A percentile compares a stretch with the other conserved stretches of the same genome.
These are phyloP conservation scores for Emergomyces orientalis DNA, from an alignment of 2,329 filamentous ascomycete genomes.

Conservation along the genomic window DNA sequence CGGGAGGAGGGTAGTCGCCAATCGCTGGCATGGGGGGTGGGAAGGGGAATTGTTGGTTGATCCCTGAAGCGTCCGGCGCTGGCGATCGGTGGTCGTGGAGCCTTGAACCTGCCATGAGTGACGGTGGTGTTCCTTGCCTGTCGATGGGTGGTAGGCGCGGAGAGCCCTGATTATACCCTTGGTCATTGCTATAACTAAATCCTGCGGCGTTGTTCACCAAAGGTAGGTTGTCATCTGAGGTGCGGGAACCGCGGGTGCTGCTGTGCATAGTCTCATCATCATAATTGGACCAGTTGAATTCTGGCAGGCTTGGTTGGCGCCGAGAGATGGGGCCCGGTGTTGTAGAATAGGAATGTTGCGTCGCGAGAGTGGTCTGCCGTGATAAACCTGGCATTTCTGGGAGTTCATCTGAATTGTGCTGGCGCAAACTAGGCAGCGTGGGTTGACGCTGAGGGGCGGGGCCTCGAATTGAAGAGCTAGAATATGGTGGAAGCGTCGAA, in stretches of 20 bases:
- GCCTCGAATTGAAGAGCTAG: conserved; percentile 48
- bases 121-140: conserved; percentile 48
- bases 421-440: conserved; percentile 53
- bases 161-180: conserved; percentile 23
- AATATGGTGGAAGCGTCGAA: conserved; percentile 54
- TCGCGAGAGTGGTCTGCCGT: conserved; percentile 52
- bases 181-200: conserved; percentile 18
- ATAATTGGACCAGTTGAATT: conserved; percentile 30
- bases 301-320: conserved; percentile 33
- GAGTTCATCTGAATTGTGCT: conserved; percentile 5
- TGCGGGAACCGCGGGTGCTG: conserved; percentile 40
- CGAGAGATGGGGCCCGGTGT: conserved; percentile 36
- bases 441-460: conserved; percentile 28
- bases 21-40: conserved; percentile 12
- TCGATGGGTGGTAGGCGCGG: conserved; percentile 18
- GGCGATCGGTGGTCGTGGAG: conserved; percentile 5
- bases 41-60: conserved; percentile 19
- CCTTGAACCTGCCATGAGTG: conserved; percentile 20
- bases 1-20: conserved; percentile 14
- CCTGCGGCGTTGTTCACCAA: conserved; percentile 22
- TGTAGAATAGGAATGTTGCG: conserved; percentile 52
- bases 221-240: conserved; percentile 48
- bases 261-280: conserved; percentile 31
- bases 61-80: conserved; percentile 16
- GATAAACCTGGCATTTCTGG: conserved; percentile 50